Base-by-base conservation (phyloP, 345 rosid genomes). In the Zanthoxylum bungeanum region DNA sequence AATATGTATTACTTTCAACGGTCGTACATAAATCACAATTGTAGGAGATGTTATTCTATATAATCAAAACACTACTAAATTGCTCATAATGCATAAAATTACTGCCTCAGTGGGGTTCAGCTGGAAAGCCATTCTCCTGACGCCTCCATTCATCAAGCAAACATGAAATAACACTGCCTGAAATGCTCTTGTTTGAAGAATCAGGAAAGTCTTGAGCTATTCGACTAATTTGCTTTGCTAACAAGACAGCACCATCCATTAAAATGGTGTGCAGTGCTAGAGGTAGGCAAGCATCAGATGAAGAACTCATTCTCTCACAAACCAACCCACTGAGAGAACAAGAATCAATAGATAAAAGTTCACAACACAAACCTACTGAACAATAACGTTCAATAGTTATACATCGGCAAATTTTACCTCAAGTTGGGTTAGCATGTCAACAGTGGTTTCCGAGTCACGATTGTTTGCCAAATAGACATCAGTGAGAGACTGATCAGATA, bases 341-440 rank as follows among this genome's bases (percentile, higher is more conserved):
- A 42, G 24, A 39, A 44, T 33, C 53, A 30, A 61, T 31, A 4
- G 9, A 7, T 31, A 7, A 24, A 56, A 49, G 37, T 19, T 25
- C 6, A 44, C 31, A 44, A 9, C 46, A 22, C 6, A 1, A 50
- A 60, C 30, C n/a, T 9, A 33, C 11, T 10, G 5, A 33, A 68
- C 53, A 51, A 64, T 58, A 50, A 53, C 66, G 67, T 33, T 25
- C 33, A 60, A 49, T 7, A 2, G 22, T 25, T 27, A 33, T 36
- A 64, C 44, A 7, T 50, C 1, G 9, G 50, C 25, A 51, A 12
- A 14, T 39, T 49, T 76, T 80, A 93, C 98, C 98, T 88, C 97
- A 68, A 93, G 95, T 50, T 88, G 92, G 70, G 66, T 80, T 22
- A 93, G 84, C 97, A 93, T 93, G 78, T 93, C 97, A 60, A 85